These are phyloP conservation scores for Sparassis latifolia DNA, from an alignment of 1,284 basidiomycete species.

Conservation along the genomic window DNA sequence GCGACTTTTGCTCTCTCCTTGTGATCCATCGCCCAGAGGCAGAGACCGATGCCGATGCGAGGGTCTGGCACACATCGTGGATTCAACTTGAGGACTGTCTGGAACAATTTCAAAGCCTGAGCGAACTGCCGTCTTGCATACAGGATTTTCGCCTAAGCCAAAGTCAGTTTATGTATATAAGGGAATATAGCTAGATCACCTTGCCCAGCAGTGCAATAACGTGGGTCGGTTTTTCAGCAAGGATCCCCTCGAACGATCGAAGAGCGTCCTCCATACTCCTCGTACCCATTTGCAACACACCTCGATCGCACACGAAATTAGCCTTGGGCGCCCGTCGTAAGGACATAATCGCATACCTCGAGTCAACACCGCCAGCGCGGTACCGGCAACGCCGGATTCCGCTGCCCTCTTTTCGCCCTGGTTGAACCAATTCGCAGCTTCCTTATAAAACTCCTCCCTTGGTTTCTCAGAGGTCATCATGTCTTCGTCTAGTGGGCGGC, in stretches of 20 bases:
- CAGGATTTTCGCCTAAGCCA: conserved; percentile 66
- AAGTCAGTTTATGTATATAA: conserved; percentile 1
- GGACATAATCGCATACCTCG: conserved; percentile 41
- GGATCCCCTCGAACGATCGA: conserved; percentile 77
- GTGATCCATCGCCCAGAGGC: conserved; percentile 83
- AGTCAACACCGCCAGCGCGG: conserved; percentile 52
- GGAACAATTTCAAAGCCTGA: conserved; percentile 79
- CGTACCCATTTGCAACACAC: conserved; percentile 76
- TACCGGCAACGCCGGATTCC: conserved; percentile 45
- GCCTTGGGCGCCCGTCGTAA: conserved; percentile 8
- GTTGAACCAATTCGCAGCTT: conserved; percentile 69
- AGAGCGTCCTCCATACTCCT: conserved; percentile 75
- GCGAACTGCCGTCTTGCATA: conserved; percentile 73
- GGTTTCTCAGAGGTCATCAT: conserved; percentile 50
- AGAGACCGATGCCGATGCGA: conserved; percentile 88
- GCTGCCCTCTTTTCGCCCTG: conserved; percentile 48
- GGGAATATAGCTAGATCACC: conserved; percentile 27
- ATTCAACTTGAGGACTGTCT: conserved; percentile 71
- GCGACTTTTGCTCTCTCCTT: conserved; percentile 74
- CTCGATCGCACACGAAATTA: conserved; percentile 30
- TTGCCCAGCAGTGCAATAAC: conserved; percentile 77
- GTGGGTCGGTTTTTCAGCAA: conserved; percentile 75
- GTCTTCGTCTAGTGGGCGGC: conserved; percentile 53
- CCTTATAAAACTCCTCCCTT: conserved; percentile 65
- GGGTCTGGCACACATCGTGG: conserved; percentile 84